Conservation (phyloP, 192 early-diverging fungal species). For the Backusella tuberculispora region DNA sequence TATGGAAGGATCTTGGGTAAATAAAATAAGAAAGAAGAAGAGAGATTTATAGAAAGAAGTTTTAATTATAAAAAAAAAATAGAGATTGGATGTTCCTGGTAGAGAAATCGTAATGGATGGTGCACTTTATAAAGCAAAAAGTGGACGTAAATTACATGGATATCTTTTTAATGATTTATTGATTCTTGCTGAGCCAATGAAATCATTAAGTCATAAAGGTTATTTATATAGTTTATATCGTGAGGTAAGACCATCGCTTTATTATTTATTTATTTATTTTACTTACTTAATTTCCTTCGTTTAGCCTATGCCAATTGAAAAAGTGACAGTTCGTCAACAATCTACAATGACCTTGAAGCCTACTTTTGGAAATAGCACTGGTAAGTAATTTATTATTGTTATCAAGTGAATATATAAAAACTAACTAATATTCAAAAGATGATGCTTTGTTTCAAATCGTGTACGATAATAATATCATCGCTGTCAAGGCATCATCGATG, state of each 20-base stretch:
- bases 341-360: constrained; percentile 27
- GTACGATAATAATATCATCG: constrained; percentile 54
- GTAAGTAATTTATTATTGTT: constrained; percentile 8
- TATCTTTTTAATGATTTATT: constrained; percentile 79
- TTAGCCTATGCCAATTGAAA: constrained; percentile 31
- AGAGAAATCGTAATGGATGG: constrained; percentile 76
- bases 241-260: constrained; percentile 36
- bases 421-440: constrained; percentile 33
- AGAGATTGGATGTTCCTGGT: constrained; percentile 60
- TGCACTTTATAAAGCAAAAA: constrained; percentile 71
- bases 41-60: neutral
- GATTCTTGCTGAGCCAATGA: constrained; percentile 57
- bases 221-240: constrained; percentile 50
- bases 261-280: constrained; percentile 31
- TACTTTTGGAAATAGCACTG: constrained; percentile 27
- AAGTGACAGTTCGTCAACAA: constrained; percentile 18
- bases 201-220: constrained; percentile 41
- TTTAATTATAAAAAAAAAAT: neutral
- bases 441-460: constrained; percentile 67
- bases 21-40: neutral
- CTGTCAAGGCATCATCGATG: constrained; percentile 52
- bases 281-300: no score
- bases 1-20: constrained; percentile 55
- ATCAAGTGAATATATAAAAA: neutral
- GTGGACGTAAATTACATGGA: constrained; percentile 73